phyloP scores from a whole-genome alignment of 1,139 yeast genomes.

The Blastobotrys buckinghamii region DNA sequence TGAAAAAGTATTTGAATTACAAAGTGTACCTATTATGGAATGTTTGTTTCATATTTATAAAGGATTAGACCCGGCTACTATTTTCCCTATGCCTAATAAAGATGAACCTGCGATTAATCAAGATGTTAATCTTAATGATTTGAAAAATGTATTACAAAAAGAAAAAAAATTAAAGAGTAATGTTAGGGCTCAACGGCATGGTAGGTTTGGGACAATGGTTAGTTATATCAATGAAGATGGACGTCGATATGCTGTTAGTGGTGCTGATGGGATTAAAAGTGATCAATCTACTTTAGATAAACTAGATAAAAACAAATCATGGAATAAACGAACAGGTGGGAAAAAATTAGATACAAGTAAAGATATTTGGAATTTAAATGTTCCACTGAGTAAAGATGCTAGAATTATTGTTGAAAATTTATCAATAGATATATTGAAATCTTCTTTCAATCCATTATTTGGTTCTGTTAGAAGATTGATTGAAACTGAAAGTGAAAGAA shows the following conservation, averaged over 20 bases:
- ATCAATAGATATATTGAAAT: constrained; percentile 57
- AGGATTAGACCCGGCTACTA: constrained; percentile 43
- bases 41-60: constrained; percentile 58
- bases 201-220: constrained; percentile 82
- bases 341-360: constrained; percentile 17
- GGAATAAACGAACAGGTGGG: constrained; percentile 46
- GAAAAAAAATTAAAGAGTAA: constrained; percentile 52
- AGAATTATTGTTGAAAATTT: constrained; percentile 40
- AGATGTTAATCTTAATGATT: constrained; percentile 19
- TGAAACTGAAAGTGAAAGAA: constrained; percentile 39
- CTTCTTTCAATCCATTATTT: constrained; percentile 67
- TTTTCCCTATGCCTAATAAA: constrained; percentile 18
- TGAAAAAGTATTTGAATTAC: constrained; percentile 57
- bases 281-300: constrained; percentile 47
- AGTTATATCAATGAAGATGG: constrained; percentile 58
- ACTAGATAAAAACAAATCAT: constrained; percentile 61
- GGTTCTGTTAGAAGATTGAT: constrained; percentile 46
- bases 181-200: constrained; percentile 56
- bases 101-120: not conserved
- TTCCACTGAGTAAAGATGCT: constrained; percentile 33
- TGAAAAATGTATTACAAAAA: constrained; percentile 49
- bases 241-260: constrained; percentile 63
- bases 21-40: constrained; percentile 64
- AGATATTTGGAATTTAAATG: constrained; percentile 26
- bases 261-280: constrained; percentile 58